Base-by-base conservation (phyloP, 306 rosid genomes). In the Arachis hypogaea region DNA sequence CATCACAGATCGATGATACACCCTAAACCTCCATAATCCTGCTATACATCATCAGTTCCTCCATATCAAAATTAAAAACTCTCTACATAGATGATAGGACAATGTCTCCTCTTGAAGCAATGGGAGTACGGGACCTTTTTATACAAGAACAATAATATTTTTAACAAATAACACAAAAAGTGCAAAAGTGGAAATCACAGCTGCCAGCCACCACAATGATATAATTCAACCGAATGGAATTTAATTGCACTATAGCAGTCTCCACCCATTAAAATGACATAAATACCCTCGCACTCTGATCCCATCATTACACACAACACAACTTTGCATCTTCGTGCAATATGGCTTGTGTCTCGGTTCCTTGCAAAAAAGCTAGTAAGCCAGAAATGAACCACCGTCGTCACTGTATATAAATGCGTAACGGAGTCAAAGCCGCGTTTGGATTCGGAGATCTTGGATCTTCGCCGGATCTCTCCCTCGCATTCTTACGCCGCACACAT, bases 391-490 rank as follows among this genome's bases (percentile, higher is more conserved):
- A 33, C 4, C 38, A 12, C 16, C 58, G 16, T 6, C 58, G 29
- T n/a, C 22, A 14, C 22, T 7, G 9, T 52, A 52, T n/a, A 52
- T 52, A 52, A 52, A 52, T 52, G 58, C 58, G 28, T 52, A 14
- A 14, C 58, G 58, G 58, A 5, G 58, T 52, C 58, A 52, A 52
- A 52, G 58, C 29, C 4, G 58, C 58, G 58, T 52, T 52, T 52
- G 58, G 8, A n/a, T 52, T 52, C 58, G 58, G 58, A 52, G 58
- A 52, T 52, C 58, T 52, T 52, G 22, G 58, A 52, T 52, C 58
- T n/a, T 52, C 58, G 29, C 58, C 58, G 58, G 58, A 52, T 52
- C 29, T 52, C 58, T n/a, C 28, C 58, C 5, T 49, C 55, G 1
- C 51, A 46, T 46, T 46, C 51, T 46, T 46, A 9, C 51, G 2